Percentiles rank a stretch among this genome's conserved stretches.
phyloP scores from a whole-genome alignment of 306 rosid species.

The Trifolium pratense region DNA sequence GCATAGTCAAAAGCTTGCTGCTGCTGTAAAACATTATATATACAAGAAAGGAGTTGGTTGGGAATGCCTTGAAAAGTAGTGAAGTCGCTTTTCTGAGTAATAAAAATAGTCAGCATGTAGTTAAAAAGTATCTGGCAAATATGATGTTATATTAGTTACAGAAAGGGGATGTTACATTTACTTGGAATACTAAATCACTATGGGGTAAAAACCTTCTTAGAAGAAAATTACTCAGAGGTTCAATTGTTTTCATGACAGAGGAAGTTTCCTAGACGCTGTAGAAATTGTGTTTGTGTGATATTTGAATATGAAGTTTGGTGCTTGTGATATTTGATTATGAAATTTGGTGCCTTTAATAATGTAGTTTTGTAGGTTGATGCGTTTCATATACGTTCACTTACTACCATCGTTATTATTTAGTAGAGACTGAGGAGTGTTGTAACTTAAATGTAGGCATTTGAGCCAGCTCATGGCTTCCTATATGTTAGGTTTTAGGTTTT shows the following conservation, averaged over 20 bases:
- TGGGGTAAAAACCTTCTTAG: not conserved
- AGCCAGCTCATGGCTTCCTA: not conserved
- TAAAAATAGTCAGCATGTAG: conserved; percentile 32
- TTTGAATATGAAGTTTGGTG: conserved; percentile 1
- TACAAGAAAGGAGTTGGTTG: conserved; percentile 42
- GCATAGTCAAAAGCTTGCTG: conserved; percentile 45
- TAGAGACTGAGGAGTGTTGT: not conserved
- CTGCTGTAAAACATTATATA: conserved; percentile 39
- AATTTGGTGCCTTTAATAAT: conserved; percentile 11
- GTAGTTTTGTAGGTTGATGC: conserved; percentile 4
- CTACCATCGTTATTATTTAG: not conserved
- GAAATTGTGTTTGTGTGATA: conserved; percentile 5
- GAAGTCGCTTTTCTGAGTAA: conserved; percentile 34
- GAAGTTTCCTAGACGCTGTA: not conserved
- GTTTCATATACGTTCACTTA: conserved; percentile 3
- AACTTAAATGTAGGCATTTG: not conserved
- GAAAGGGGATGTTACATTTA: conserved; percentile 1
- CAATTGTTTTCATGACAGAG: not conserved
- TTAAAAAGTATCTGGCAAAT: conserved; percentile 24
- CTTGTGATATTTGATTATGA: conserved; percentile 1
- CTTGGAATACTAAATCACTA: not conserved
- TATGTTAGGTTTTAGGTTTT: not conserved
- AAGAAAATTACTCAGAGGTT: not conserved
- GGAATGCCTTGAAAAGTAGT: conserved; percentile 39
- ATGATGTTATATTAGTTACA: conserved; percentile 35